Evolutionary conservation across 352 stramenopile species (phyloP).

Genomic region (Phytophthora fragariaefolia): DNA sequence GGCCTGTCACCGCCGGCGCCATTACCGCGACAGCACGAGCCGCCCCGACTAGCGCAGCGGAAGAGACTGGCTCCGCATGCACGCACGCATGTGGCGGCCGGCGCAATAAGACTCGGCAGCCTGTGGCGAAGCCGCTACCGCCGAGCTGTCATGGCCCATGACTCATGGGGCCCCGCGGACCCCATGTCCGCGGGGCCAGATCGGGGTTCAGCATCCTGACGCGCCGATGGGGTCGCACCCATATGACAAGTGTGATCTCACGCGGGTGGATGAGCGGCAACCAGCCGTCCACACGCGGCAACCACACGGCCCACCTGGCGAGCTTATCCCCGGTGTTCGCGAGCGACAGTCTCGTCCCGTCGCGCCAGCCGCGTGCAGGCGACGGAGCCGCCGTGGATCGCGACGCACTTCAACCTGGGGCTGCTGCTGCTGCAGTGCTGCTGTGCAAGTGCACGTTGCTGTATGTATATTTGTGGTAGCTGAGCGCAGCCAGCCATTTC

Average conservation of each 20-base stretch:
- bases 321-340: constrained; percentile 17
- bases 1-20: constrained; percentile 6
- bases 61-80: constrained; percentile 40
- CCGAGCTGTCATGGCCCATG: constrained; percentile 7
- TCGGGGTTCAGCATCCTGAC: not conserved
- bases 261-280: not conserved
- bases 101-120: constrained; percentile 1
- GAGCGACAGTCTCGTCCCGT: constrained; percentile 16
- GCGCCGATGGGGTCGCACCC: constrained; percentile 7
- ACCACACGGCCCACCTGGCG: not conserved
- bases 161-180: no score
- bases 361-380: constrained; percentile 11
- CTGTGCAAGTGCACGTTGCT: no score
- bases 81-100: constrained; percentile 29
- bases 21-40: constrained; percentile 24
- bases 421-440: not conserved
- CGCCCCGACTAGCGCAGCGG: constrained; percentile 26
- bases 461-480: no score
- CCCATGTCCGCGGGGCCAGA: constrained; percentile 20
- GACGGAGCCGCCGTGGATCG: no score
- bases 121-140: constrained; percentile 3
- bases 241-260: constrained; percentile 32
- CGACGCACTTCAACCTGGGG: constrained; percentile 28
- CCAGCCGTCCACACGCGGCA: constrained; percentile 4
- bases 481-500: constrained; percentile 35